Percentiles rank a stretch among this genome's conserved stretches.
phyloP scores from a whole-genome alignment of 805 yeast species.

The Schizosaccharomyces cryophilus region DNA sequence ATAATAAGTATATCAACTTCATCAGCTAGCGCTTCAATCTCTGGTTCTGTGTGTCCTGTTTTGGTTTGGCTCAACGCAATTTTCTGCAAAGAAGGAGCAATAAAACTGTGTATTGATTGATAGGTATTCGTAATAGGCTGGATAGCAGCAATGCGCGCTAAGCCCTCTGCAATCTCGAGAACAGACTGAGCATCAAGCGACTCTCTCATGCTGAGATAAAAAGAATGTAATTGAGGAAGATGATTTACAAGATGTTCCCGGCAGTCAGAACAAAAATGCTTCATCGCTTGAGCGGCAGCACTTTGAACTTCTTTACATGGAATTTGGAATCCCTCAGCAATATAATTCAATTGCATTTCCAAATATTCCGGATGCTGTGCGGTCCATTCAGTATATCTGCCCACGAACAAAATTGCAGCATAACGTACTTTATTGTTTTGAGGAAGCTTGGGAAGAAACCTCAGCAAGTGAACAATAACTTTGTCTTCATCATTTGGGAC shows the following conservation, averaged over 20 bases:
- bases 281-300: constrained; percentile 81
- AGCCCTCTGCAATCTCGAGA: constrained; percentile 67
- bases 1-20: constrained; percentile 44
- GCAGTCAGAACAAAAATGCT: constrained; percentile 88
- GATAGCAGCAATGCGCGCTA: constrained; percentile 54
- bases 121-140: constrained; percentile 27
- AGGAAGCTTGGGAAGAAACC: constrained; percentile 40
- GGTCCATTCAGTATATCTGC: constrained; percentile 95
- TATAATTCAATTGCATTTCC: constrained; percentile 62
- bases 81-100: constrained; percentile 33
- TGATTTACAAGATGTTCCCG: constrained; percentile 29
- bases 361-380: constrained; percentile 58
- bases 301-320: constrained; percentile 28
- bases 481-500: constrained; percentile 40
- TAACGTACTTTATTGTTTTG: constrained; percentile 58
- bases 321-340: constrained; percentile 44
- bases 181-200: constrained; percentile 41
- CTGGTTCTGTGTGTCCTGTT: constrained; percentile 16
- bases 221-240: constrained; percentile 48
- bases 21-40: constrained; percentile 34
- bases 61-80: constrained; percentile 8
- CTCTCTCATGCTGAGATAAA: constrained; percentile 35
- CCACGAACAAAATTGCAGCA: constrained; percentile 77
- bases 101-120: constrained; percentile 33
- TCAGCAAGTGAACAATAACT: constrained; percentile 57